Conservation (phyloP, 1,139 yeast genomes). For the Geotrichum restrictum region DNA sequence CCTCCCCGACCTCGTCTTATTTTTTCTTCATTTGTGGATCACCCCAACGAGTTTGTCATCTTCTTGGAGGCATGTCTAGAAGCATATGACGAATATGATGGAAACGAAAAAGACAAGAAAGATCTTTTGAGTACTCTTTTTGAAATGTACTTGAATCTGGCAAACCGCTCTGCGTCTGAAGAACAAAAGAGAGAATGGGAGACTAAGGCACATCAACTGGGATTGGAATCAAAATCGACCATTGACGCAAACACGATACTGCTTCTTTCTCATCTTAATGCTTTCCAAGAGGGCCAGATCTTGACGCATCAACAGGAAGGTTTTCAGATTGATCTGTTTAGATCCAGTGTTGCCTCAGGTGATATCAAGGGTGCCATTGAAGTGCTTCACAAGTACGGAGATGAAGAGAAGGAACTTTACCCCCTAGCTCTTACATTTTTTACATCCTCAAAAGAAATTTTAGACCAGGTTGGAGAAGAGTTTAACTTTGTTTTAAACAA, state of each 20-base stretch:
- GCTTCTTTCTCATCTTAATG: conserved; percentile 56
- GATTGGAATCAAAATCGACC: conserved; percentile 42
- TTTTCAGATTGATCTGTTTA: conserved; percentile 60
- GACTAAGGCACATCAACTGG: conserved; percentile 55
- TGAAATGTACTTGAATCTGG: conserved; percentile 71
- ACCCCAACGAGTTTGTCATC: conserved; percentile 86
- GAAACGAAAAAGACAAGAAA: conserved; percentile 61
- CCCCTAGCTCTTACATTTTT: conserved; percentile 62
- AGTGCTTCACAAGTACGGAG: conserved; percentile 58
- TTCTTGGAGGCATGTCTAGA: conserved; percentile 89
- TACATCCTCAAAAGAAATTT: conserved; percentile 54
- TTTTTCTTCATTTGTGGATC: conserved; percentile 78
- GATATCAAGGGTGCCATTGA: conserved; percentile 57
- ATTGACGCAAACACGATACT: conserved; percentile 60
- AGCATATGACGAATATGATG: conserved; percentile 72
- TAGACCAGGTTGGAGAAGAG: conserved; percentile 53
- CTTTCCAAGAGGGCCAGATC: conserved; percentile 29
- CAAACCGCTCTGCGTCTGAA: conserved; percentile 44
- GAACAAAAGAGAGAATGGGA: conserved; percentile 53
- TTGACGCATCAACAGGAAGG: conserved; percentile 42
- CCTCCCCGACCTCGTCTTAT: conserved; percentile 90
- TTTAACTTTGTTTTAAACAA: conserved; percentile 51
- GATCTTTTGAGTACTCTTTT: conserved; percentile 74
- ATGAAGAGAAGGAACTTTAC: conserved; percentile 59
- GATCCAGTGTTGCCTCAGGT: conserved; percentile 56